Conservation (phyloP, 176 grass and related monocot genomes). For the Oryza longistaminata region DNA sequence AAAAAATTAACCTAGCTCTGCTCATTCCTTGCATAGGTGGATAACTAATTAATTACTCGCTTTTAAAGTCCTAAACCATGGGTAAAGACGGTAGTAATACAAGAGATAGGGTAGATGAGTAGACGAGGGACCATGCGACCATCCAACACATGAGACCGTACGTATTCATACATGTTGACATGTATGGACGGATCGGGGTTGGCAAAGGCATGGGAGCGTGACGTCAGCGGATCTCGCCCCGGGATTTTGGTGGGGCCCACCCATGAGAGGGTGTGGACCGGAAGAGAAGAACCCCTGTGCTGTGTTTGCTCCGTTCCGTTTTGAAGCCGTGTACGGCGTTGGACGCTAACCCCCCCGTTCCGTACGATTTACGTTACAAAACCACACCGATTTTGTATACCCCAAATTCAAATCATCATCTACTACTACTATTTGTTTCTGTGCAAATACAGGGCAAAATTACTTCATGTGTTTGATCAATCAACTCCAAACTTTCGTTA, state of each 20-base stretch:
- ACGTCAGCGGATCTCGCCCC: constrained; percentile 69
- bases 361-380: not conserved
- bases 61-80: not conserved
- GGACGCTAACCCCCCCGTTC: not conserved
- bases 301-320: not conserved
- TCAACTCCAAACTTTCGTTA: too few species aligned
- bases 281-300: not conserved
- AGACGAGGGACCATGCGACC: not conserved
- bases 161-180: not conserved
- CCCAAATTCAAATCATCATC: too few species aligned
- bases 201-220: constrained; percentile 17
- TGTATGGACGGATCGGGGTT: not conserved
- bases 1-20: too few species aligned
- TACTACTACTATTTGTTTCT: too few species aligned
- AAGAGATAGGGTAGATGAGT: not conserved
- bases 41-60: not conserved
- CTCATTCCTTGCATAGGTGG: too few species aligned
- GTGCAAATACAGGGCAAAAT: too few species aligned
- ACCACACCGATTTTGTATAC: too few species aligned
- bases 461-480: too few species aligned
- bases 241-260: constrained; percentile 48
- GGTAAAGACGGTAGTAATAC: not conserved
- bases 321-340: not conserved
- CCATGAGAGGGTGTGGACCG: constrained; percentile 21
- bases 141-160: not conserved